Percentiles rank a stretch among this genome's conserved stretches.
Conservation (phyloP, 331 rosid species). For the Rhamnella rubrinervis region DNA sequence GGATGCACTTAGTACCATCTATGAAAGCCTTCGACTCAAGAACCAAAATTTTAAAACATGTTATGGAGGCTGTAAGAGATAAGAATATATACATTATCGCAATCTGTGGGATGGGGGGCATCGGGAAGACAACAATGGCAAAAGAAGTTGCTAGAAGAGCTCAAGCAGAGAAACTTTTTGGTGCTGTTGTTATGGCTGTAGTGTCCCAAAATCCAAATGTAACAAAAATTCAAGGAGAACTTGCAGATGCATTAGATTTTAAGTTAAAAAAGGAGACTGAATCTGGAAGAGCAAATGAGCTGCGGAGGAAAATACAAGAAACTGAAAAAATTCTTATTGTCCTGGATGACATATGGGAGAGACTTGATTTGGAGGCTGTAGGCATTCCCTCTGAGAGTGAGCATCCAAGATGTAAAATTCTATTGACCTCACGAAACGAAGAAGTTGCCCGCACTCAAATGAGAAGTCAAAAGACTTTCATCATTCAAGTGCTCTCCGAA, state of each 20-base stretch:
- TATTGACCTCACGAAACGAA: too few species aligned
- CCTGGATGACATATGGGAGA: conserved; percentile 2
- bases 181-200: neutral
- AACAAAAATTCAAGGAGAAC: neutral
- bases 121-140: neutral
- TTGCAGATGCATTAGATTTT: neutral
- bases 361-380: neutral
- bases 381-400: too few species aligned
- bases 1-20: too few species aligned
- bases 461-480: too few species aligned
- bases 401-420: too few species aligned
- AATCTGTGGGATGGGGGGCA: neutral
- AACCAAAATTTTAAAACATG: neutral
- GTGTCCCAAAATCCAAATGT: neutral
- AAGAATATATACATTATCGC: neutral
- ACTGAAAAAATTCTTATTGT: neutral
- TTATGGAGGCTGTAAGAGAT: neutral
- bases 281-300: neutral
- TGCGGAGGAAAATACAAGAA: neutral
- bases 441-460: too few species aligned
- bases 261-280: neutral
- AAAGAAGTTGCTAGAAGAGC: neutral
- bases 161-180: neutral
- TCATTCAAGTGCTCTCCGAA: too few species aligned
- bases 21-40: neutral